Percentiles rank a stretch among this genome's conserved stretches.
phyloP scores from a whole-genome alignment of 805 yeast genomes.

The Kluyveromyces nonfermentans region DNA sequence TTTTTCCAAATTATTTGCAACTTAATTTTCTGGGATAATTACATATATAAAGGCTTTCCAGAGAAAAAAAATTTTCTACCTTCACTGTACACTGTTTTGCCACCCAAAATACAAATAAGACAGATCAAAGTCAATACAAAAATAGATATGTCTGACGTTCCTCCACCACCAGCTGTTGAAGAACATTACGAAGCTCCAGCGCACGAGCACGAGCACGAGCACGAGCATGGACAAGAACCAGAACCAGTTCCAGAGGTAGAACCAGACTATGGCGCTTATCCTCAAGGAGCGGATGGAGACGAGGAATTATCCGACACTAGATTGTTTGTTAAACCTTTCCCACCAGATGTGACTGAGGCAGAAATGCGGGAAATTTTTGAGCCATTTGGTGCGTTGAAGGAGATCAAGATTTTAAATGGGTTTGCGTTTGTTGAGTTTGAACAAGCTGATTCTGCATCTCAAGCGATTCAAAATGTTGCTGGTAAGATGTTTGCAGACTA shows the following conservation, averaged over 20 bases:
- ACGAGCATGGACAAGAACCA: conserved; percentile 10
- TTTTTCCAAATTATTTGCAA: too few relatives aligned
- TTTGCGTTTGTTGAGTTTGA: conserved; percentile 86
- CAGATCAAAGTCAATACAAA: not conserved
- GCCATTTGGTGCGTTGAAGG: conserved; percentile 56
- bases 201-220: conserved; percentile 9
- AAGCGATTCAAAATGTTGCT: conserved; percentile 68
- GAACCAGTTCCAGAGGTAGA: conserved; percentile 16
- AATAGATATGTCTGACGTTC: conserved; percentile 1
- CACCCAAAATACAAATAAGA: not conserved
- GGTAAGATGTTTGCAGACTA: conserved; percentile 58
- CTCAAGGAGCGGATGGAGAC: conserved; percentile 15
- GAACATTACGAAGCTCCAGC: conserved; percentile 6
- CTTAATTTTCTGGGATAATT: not conserved
- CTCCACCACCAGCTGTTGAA: conserved; percentile 4
- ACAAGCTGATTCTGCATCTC: conserved; percentile 56
- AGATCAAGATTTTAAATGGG: conserved; percentile 67
- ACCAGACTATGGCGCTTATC: conserved; percentile 6
- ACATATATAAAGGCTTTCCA: not conserved
- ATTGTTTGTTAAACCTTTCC: conserved; percentile 56
- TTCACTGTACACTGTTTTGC: not conserved
- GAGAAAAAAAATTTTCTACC: not conserved
- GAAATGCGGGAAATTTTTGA: conserved; percentile 63
- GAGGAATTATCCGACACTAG: conserved; percentile 35
- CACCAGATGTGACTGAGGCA: conserved; percentile 43